Evolutionary conservation across 2,329 filamentous ascomycete genomes (phyloP), one percentile per base, ranked within the genome.

Genomic region (Fusarium dimerum): DNA sequence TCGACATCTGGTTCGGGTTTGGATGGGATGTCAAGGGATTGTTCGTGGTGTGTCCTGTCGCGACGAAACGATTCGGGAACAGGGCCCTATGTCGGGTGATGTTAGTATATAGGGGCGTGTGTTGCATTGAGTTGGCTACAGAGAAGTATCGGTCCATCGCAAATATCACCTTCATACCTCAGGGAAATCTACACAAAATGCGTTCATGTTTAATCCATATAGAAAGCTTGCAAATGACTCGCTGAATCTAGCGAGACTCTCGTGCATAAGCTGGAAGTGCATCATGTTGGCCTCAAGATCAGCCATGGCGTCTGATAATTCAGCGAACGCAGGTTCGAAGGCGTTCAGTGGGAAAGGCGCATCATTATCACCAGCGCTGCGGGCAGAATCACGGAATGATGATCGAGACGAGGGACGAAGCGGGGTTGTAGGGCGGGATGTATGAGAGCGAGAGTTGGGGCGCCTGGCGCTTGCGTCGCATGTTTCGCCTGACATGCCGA

Each of bases 151-250:
- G 30, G 18, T n/a, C 3, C 48, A 5, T 12, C 17, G 41, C 40
- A 32, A 12, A 44, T 6, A 30, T 29, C 46, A 49, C 47, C 44
- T 18, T 50, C 69, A 47, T 74, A 92, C 92, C 84, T 99, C 94
- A 0, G 92, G 90, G 60, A 97, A 99, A 71, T 99, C 94, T 32
- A 97, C 92, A 71, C 93, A 97, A 70, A 97, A 99, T 1, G 94
- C 94, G 72, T 97, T 97, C 92, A 99, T 97, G 68, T 97, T 97
- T 69, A 99, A 73, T 2, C 94, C 94, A 66, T 97, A 99, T 43
- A 99, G 75, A 66, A 99, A 97, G 63, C 88, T 91, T 1, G 92
- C 92, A 72, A 99, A 99, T 67, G 89, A 95, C 78, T 99, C 94
- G 72, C 88, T 93, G 73, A 99, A 99, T 26, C 94, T 85, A 20